These are phyloP conservation scores for Escovopsis sp. DNA, from an alignment of 2,329 filamentous ascomycete species.

Conservation along the genomic window DNA sequence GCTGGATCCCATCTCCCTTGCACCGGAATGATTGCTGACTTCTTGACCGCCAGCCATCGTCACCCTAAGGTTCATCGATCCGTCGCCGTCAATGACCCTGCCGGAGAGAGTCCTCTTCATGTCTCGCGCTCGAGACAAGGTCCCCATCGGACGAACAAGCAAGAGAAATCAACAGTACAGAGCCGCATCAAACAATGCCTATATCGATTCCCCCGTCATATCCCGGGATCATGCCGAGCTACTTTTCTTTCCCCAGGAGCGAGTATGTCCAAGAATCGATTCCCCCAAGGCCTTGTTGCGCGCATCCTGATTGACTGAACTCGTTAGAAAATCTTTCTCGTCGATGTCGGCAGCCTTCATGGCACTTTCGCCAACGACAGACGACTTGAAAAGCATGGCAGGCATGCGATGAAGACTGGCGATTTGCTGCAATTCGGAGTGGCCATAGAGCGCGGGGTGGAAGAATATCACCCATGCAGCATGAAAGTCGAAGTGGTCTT, in stretches of 20 bases:
- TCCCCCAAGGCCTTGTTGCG: not conserved
- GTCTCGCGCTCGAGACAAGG: slow-evolving; percentile 13
- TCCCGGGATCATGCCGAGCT: slow-evolving; percentile 52
- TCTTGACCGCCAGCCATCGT: slow-evolving; percentile 15
- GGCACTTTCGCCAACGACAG: slow-evolving; percentile 33
- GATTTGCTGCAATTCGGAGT: slow-evolving; percentile 23
- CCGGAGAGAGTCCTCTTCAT: slow-evolving; percentile 18
- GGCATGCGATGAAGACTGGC: slow-evolving; percentile 11
- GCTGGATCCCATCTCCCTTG: slow-evolving; percentile 1
- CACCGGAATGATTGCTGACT: too few relatives aligned
- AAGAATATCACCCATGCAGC: slow-evolving; percentile 23
- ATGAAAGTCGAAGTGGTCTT: slow-evolving; percentile 20
- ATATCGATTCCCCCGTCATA: slow-evolving; percentile 59
- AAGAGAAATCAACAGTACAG: slow-evolving; percentile 20
- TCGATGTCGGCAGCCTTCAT: slow-evolving; percentile 36
- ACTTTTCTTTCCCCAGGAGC: slow-evolving; percentile 24
- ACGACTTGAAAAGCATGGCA: slow-evolving; percentile 9
- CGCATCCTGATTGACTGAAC: not conserved
- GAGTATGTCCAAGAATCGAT: slow-evolving; percentile 22
- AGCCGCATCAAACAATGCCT: slow-evolving; percentile 40
- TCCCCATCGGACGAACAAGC: slow-evolving; percentile 30
- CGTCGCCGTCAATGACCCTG: slow-evolving; percentile 9
- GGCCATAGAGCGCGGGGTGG: slow-evolving; percentile 18
- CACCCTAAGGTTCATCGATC: slow-evolving; percentile 13
- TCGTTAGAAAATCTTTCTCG: slow-evolving; percentile 28